Base-by-base conservation (phyloP, 192 early-diverging fungal species). In the Martensiomyces pterosporus region DNA sequence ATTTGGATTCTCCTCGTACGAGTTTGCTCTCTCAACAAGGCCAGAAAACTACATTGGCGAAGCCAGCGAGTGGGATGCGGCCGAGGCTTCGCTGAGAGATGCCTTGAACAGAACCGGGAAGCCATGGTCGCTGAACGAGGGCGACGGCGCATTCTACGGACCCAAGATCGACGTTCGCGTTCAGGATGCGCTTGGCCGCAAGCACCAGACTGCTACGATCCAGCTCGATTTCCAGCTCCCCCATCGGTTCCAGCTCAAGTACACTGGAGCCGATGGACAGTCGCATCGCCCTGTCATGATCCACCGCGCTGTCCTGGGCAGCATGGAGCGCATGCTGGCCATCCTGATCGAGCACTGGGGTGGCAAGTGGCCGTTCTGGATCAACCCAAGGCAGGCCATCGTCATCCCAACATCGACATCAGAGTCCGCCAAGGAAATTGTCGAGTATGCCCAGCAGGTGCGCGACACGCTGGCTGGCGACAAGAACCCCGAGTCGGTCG, bases 181-280 rank as follows among this genome's bases (percentile, higher is more conserved):
- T 1, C 69, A 69, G 44, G 94, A 97, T 57, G 85, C 85, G 2
- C 55, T 88, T 4, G 87, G 87, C 10, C 73, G 92, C 24, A 72
- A 72, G 38, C 94, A 95, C 58, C 94, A 97, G 55, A 94, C 91
- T 5, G 94, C 91, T 4, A 97, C 94, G 2, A 82, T 95, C 42
- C 94, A 97, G 65, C 76, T 97, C 17, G 94, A 97, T 65, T 97
- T 95, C 64, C 91, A 97, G 59, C 78, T 97, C 16, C 94, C 94
- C 10, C 76, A 75, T 55, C 71, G 91, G 37, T 97, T 97, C 57
- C 65, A 75, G 8, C 67, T 97, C 21, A 79, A 79, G 47, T 97
- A 92, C 56, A 61, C 73, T 18, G 83, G 82, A 39, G 75, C 82
- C 19, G 78, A 87, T 19, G 88, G 85, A 0, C 41, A 58, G 43